A percentile compares a stretch with the other conserved stretches of the same genome.
These are phyloP conservation scores for Salix caprea DNA, from an alignment of 345 rosid species.

Conservation along the genomic window DNA sequence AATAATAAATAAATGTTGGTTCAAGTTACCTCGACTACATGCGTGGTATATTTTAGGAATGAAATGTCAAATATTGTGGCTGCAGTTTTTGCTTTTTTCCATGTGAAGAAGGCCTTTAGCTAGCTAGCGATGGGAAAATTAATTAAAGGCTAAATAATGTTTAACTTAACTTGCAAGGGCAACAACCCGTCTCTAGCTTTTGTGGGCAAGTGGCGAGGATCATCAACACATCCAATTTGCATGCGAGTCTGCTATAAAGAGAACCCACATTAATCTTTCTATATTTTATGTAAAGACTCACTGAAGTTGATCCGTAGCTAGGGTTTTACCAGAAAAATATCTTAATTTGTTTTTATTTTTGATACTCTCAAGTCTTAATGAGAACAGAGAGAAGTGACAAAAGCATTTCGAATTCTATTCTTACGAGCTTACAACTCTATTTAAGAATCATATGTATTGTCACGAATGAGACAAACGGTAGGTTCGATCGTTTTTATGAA, in stretches of 20 bases:
- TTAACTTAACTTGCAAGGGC: constrained; percentile 9
- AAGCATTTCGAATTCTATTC: not conserved
- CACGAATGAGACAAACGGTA: not conserved
- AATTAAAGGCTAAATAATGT: not conserved
- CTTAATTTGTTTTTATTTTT: not conserved
- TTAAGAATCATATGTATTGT: not conserved
- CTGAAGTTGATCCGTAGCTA: not conserved
- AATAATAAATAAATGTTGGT: no score
- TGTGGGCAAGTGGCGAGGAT: constrained; percentile 9
- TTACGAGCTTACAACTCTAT: not conserved
- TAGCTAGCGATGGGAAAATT: not conserved
- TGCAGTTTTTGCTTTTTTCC: not conserved
- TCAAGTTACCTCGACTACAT: not conserved
- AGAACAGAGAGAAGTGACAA: not conserved
- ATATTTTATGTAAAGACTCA: not conserved
- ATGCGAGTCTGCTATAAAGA: not conserved
- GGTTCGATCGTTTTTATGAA: not conserved
- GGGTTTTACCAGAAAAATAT: not conserved
- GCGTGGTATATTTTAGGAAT: not conserved
- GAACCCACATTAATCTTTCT: not conserved
- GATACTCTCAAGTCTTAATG: not conserved
- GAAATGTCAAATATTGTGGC: not conserved
- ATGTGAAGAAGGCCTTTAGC: not conserved
- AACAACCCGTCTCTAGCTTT: constrained; percentile 5
- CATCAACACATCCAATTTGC: constrained; percentile 9